These are phyloP conservation scores for Bruguiera sexangula DNA, from an alignment of 345 rosid species.

Conservation along the genomic window DNA sequence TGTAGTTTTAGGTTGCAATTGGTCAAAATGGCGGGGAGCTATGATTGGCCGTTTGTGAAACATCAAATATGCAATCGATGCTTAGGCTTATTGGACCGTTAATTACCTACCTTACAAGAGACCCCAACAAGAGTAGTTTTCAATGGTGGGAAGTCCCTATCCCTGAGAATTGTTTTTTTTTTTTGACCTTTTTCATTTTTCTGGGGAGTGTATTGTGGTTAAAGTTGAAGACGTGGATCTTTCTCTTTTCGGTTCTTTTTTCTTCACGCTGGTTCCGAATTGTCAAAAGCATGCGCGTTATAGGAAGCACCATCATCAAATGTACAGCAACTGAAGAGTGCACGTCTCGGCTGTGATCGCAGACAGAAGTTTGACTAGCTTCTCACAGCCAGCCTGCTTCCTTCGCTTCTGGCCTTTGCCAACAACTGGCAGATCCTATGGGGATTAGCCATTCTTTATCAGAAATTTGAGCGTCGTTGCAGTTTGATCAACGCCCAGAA, in stretches of 20 bases:
- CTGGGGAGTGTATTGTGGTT: neutral
- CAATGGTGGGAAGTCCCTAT: too few species aligned
- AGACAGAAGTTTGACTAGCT: neutral
- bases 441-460: too few species aligned
- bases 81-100: too few species aligned
- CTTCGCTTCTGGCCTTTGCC: too few species aligned
- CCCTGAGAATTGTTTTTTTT: too few species aligned
- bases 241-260: neutral
- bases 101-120: too few species aligned
- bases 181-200: too few species aligned
- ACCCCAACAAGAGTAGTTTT: too few species aligned
- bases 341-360: neutral
- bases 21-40: constrained; percentile 1
- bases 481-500: too few species aligned
- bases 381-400: too few species aligned
- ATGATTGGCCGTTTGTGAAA: neutral
- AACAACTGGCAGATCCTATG: too few species aligned
- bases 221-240: neutral
- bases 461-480: too few species aligned
- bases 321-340: neutral
- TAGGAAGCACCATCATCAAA: neutral
- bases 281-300: constrained; percentile 17
- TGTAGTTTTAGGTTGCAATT: neutral
- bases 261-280: neutral
- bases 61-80: neutral